A percentile compares a stretch with the other conserved stretches of the same genome.
These are phyloP conservation scores for Prototheca cutis DNA, from an alignment of 163 green algal species.

Conservation along the genomic window DNA sequence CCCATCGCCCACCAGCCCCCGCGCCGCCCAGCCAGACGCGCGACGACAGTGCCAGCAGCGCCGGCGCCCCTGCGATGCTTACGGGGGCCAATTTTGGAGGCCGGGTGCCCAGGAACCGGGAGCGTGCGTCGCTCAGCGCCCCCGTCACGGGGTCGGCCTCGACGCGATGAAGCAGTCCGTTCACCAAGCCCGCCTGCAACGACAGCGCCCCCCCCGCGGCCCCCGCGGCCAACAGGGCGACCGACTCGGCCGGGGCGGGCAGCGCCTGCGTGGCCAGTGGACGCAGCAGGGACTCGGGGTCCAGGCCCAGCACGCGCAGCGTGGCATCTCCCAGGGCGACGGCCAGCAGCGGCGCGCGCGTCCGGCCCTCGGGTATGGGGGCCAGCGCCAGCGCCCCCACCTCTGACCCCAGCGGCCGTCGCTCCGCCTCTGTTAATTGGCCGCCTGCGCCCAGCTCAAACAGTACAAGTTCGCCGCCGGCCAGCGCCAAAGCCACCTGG, in stretches of 20 bases:
- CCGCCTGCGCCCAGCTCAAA: conserved; percentile 88
- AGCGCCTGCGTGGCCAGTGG: conserved; percentile 36
- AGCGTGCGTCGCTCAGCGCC: conserved; percentile 76
- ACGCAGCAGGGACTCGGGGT: conserved; percentile 73
- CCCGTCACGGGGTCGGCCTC: conserved; percentile 75
- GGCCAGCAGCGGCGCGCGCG: conserved; percentile 54
- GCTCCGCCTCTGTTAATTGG: conserved; percentile 82
- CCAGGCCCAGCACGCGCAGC: conserved; percentile 74
- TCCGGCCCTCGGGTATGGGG: conserved; percentile 72
- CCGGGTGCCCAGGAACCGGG: conserved; percentile 82
- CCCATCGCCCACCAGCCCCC: conserved; percentile 77
- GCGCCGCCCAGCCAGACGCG: conserved; percentile 90
- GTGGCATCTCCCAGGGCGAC: conserved; percentile 80
- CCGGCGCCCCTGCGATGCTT: conserved; percentile 38
- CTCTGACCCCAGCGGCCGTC: conserved; percentile 84
- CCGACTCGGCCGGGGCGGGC: conserved; percentile 44
- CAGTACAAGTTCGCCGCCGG: conserved; percentile 84
- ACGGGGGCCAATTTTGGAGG: conserved; percentile 69
- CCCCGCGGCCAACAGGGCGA: conserved; percentile 68
- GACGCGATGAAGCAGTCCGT: conserved; percentile 85
- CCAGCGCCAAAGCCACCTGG: conserved; percentile 82
- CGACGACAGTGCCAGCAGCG: conserved; percentile 86
- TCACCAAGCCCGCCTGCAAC: conserved; percentile 73
- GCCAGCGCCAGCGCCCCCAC: conserved; percentile 77
- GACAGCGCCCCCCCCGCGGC: conserved; percentile 63